Evolutionary conservation across 106 monocot species (phyloP), one percentile per base, ranked within the genome.

Genomic region (Cymbidium sinense): DNA sequence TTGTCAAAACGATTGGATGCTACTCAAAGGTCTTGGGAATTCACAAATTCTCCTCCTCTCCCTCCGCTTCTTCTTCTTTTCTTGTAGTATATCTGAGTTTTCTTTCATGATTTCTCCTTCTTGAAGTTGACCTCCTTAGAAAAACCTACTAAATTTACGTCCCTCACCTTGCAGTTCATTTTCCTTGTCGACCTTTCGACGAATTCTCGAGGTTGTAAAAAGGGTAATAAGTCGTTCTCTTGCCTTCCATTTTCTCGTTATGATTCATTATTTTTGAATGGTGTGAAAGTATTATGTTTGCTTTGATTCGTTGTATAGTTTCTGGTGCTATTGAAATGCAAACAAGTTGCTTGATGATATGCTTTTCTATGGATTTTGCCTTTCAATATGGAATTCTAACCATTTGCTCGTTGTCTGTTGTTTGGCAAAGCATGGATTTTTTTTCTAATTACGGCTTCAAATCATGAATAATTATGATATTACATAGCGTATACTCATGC

Each of bases 311-410:
- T 54, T 54, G 54, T 15, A 2, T 54, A 0, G 54, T 54, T 54
- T 18, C 19, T 15, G 1, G 54, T 54, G 54, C 19, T 10, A 15
- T 54, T 54, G 21, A 2, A 2, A 27, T 64, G 27, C 21, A 64
- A 5, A 64, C 64, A 64, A 64, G 64, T 64, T 64, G 64, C 64
- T 21, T 64, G 64, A 64, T 64, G 64, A 25, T 64, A 0, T 64
- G 13, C 25, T 28, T 28, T 8, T 28, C 7, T 25, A 64, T 64
- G 0, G 27, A 3, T 64, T 64, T 64, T 64, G 64, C 1, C 27
- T 9, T 64, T 27, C 7, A 39, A n/a, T 64, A 8, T 28, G 21
- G 64, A 8, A 25, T 64, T 25, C 9, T 64, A n/a, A 2, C 7
- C 64, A 25, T 64, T 27, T 23, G 2, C 9, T 27, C 9, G 7